Evolutionary conservation across 257 asterid genomes (phyloP), one percentile per base, ranked within the genome.

Genomic region (Ophiorrhiza pumila): DNA sequence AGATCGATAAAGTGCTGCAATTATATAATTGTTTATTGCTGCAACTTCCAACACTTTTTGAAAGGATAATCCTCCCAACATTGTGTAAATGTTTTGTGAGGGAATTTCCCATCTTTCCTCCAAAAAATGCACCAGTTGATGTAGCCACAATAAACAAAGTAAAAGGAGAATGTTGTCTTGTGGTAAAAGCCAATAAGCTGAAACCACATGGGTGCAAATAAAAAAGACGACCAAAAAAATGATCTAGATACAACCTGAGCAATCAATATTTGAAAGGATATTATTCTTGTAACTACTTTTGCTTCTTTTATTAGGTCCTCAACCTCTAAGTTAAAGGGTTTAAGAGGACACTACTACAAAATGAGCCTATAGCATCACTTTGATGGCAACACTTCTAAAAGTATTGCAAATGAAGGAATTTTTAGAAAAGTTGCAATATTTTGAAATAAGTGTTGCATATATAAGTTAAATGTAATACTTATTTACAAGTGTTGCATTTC

Each of bases 31-130:
- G 90, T 91, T 94, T 57, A 97, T 86, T 9, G 98, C 96, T 2
- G 95, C 90, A 77, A 82, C 93, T 75, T 90, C 89, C 96, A 5
- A 97, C 82, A 85, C 98, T 86, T 79, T 94, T 97, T 0, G 98
- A 72, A 1, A 91, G 80, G 35, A 88, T 83, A 46, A 91, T 90
- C 73, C 98, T 83, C 35, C 98, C 97, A 15, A 87, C 76, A 73
- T 93, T 87, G 13, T 96, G 98, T 7, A 88, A 78, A 20, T 79
- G 74, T 74, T 77, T 81, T 5, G 96, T 85, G 45, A 93, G 83
- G 10, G 68, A 4, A 69, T 93, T 97, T 13, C 96, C 98, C 94
- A 89, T 85, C 71, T 77, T 85, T 39, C 98, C 98, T 15, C 98
- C 97, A 68, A 91, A 85, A 76, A 93, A 75, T 8, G 90, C 86